phyloP scores from a whole-genome alignment of 129 eudicot genomes.

The Chrysanthemum makinoi region DNA sequence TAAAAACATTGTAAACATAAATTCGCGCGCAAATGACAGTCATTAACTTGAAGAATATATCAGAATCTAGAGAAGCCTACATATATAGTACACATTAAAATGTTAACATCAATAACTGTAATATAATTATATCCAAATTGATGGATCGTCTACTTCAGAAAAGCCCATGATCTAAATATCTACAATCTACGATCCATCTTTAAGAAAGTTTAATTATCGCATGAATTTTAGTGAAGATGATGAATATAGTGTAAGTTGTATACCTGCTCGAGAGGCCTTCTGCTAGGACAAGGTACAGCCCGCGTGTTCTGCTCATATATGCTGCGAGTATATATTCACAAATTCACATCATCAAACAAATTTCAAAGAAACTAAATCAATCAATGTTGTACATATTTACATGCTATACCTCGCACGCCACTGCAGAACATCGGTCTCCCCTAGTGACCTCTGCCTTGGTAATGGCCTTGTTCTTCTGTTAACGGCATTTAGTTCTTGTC shows the following conservation, averaged over 20 bases:
- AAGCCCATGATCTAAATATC: too few relatives aligned
- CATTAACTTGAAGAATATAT: constrained; percentile 3
- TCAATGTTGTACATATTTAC: background rate
- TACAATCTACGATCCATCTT: too few relatives aligned
- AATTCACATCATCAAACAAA: constrained; percentile 17
- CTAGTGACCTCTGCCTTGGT: constrained; percentile 58
- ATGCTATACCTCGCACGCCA: constrained; percentile 63
- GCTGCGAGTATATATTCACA: constrained; percentile 39
- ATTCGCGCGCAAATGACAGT: background rate
- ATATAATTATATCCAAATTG: too few relatives aligned
- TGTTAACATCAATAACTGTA: too few relatives aligned
- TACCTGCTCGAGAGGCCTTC: constrained; percentile 45
- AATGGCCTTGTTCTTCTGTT: constrained; percentile 45
- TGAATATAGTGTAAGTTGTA: background rate
- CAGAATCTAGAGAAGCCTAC: constrained; percentile 4
- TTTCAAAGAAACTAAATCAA: background rate
- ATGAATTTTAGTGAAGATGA: background rate
- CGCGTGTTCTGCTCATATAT: constrained; percentile 48
- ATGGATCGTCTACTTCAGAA: too few relatives aligned
- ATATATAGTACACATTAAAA: too few relatives aligned
- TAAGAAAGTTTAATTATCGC: background rate
- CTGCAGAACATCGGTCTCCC: constrained; percentile 27
- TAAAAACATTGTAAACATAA: background rate
- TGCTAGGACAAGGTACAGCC: constrained; percentile 51
- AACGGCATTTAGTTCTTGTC: constrained; percentile 29